Percentiles rank a stretch among this genome's conserved stretches.
phyloP scores from a whole-genome alignment of 441 rosid species.

The Adansonia rubrostipa region DNA sequence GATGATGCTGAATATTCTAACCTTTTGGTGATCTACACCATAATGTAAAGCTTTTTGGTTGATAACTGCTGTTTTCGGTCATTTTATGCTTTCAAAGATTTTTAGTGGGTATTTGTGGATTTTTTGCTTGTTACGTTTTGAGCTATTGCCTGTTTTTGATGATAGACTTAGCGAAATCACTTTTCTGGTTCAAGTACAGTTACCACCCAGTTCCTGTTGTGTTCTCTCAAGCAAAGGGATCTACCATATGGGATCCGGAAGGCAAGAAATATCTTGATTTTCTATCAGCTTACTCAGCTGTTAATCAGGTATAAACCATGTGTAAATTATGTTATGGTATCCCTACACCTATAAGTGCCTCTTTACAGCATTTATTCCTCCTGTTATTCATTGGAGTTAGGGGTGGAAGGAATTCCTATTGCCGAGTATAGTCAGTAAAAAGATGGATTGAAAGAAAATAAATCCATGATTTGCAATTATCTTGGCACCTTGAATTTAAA shows the following conservation, averaged over 20 bases:
- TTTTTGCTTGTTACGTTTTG: background rate
- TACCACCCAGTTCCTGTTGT: conserved; percentile 97
- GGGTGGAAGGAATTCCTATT: background rate
- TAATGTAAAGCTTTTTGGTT: background rate
- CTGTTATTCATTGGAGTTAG: background rate
- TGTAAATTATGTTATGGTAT: background rate
- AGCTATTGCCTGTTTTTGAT: background rate
- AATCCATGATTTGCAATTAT: background rate
- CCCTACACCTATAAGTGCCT: background rate
- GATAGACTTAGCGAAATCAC: conserved; percentile 18
- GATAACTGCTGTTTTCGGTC: background rate
- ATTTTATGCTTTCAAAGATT: background rate
- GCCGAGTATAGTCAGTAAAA: background rate
- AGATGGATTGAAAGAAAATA: background rate
- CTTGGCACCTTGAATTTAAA: conserved; percentile 15
- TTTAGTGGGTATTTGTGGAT: background rate
- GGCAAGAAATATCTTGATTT: conserved; percentile 91
- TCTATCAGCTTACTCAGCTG: conserved; percentile 93
- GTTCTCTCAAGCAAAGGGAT: conserved; percentile 85
- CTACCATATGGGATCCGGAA: conserved; percentile 86
- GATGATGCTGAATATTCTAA: background rate
- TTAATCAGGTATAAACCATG: conserved; percentile 69
- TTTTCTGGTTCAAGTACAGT: conserved; percentile 46
- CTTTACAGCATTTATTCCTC: background rate
- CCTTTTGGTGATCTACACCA: background rate